Evolutionary conservation across 805 yeast genomes (phyloP).

Genomic region (Debaryomyces castellii): DNA sequence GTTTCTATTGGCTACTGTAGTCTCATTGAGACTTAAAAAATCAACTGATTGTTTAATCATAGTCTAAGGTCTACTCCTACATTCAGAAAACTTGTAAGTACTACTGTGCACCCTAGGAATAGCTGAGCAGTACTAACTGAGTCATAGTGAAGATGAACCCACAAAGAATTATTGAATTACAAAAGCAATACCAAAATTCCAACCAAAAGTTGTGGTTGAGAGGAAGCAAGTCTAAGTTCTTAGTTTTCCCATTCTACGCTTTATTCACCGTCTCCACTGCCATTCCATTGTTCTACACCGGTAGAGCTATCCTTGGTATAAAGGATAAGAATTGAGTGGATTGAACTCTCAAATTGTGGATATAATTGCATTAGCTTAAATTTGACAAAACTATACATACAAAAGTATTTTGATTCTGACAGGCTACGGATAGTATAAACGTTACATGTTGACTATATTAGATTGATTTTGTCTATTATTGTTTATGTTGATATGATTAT

Average conservation of each 20-base stretch:
- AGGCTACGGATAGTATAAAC: neutral
- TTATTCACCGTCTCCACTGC: slow-evolving; percentile 65
- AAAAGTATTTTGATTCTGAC: neutral
- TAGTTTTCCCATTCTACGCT: slow-evolving; percentile 78
- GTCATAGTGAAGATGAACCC: slow-evolving; percentile 34
- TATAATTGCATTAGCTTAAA: slow-evolving; percentile 1
- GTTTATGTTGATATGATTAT: neutral
- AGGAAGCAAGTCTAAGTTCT: slow-evolving; percentile 55
- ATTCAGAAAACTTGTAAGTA: neutral
- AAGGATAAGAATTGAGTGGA: slow-evolving; percentile 37
- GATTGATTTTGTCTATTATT: neutral
- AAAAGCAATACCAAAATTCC: slow-evolving; percentile 44
- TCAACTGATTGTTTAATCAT: slow-evolving; percentile 13
- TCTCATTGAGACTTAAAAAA: slow-evolving; percentile 9
- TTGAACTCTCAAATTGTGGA: slow-evolving; percentile 1
- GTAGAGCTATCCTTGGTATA: slow-evolving; percentile 70
- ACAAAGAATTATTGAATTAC: slow-evolving; percentile 47
- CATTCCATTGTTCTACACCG: slow-evolving; percentile 66
- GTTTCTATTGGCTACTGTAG: neutral
- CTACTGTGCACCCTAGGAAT: neutral
- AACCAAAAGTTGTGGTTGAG: slow-evolving; percentile 45
- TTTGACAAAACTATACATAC: neutral
- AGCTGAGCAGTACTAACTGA: neutral
- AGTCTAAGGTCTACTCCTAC: neutral
- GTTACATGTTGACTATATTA: neutral